These are phyloP conservation scores for Paulownia fortunei DNA, from an alignment of 257 asterid species.

Conservation along the genomic window DNA sequence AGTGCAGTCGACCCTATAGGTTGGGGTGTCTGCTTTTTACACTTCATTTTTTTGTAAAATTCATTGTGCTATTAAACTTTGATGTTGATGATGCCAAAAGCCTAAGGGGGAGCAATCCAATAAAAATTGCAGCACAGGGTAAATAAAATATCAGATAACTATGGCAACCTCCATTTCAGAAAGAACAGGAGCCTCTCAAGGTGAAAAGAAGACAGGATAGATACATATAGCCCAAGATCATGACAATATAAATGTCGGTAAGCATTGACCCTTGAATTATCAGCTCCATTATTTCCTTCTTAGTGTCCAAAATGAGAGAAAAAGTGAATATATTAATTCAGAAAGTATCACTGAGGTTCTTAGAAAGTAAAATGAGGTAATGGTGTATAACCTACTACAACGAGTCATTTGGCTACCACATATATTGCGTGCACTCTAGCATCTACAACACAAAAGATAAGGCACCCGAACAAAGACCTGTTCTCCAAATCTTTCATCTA, in stretches of 20 bases:
- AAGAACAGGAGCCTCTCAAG: not conserved
- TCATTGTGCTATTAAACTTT: not conserved
- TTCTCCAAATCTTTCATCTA: not conserved
- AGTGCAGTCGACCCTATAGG: no score
- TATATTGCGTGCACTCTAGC: not conserved
- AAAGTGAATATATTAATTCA: not conserved
- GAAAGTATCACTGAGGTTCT: not conserved
- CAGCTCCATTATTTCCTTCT: constrained; percentile 3
- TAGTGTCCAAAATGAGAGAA: constrained; percentile 10
- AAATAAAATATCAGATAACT: not conserved
- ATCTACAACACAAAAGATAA: constrained; percentile 9
- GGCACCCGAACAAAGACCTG: no score
- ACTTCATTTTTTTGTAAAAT: no score
- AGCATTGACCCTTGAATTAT: not conserved
- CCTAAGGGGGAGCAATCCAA: not conserved
- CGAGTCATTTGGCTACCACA: not conserved
- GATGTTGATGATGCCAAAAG: not conserved
- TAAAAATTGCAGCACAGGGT: not conserved
- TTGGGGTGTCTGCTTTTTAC: no score
- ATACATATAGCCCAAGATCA: constrained; percentile 1
- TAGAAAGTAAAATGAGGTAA: not conserved
- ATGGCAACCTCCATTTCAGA: not conserved
- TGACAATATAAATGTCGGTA: not conserved
- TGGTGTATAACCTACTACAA: constrained; percentile 10
- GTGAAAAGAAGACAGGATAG: not conserved